Evolutionary conservation across 805 yeast species (phyloP), one percentile per base, ranked within the genome.

Genomic region (Candida tammaniensis): DNA sequence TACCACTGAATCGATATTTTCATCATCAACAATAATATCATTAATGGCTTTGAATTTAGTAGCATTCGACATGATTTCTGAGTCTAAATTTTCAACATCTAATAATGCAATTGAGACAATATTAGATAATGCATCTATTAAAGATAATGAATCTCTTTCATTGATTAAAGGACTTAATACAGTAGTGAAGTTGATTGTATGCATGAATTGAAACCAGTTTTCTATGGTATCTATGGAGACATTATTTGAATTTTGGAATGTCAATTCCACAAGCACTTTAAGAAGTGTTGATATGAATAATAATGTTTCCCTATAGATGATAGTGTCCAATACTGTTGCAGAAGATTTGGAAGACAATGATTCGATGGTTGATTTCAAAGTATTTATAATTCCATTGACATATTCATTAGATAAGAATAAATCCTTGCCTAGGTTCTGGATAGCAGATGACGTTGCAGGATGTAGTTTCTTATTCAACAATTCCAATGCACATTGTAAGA

Each of bases 141-240:
- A 49, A 9, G 45, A 40, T 36, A 56, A 45, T 33, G 61, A 37
- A 30, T 60, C 64, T 7, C 47, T 30, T 13, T 54, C 43, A 39
- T 40, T 38, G 12, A 61, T 48, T 31, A 37, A 38, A 5, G 62
- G 57, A 4, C 57, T 62, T 29, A 61, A 44, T 1, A 42, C 35
- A 7, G 36, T 33, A 4, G 48, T 51, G 29, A 59, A 63, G 24
- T 56, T 49, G 8, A 56, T 47, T 7, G 53, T 42, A 8, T 62
- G 52, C 72, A 78, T 64, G 8, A 78, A 53, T 5, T 57, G 46
- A 46, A 82, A 80, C 93, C 93, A 84, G 7, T 57, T 47, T 2
- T 51, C 30, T 3, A 73, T 68, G 2, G 69, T 3, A 58, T 46
- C 5, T 59, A 50, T 18, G 9, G 32, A 25, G 13, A 30, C 13